Base-by-base conservation (phyloP, 2,329 filamentous ascomycete species). In the Aspergillus pseudoterreus region DNA sequence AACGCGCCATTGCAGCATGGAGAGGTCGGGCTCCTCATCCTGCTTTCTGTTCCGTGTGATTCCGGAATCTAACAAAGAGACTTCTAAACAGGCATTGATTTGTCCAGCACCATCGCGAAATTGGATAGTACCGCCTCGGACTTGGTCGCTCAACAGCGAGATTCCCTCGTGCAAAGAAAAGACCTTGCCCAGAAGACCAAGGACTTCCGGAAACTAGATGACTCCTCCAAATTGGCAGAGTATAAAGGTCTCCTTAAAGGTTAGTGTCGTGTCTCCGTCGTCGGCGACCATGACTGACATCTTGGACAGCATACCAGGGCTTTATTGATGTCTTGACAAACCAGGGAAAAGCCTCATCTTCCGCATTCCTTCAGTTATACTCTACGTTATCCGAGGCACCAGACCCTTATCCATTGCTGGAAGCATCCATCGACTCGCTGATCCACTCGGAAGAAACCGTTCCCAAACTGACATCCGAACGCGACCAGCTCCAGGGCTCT, bases 171-270 rank as follows among this genome's bases (percentile, higher is more conserved):
- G 0, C 92, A 99, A 70, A 83, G 94, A 48, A 99, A 99, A 69
- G 95, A 99, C 55, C 78, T 99, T 17, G 94, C 95, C n/a, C 92
- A 96, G 68, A 97, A 96, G 79, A 99, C 94, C 1, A 99, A 99
- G 66, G 92, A 97, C 64, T 99, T 97, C 63, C 82, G 92, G 55
- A 97, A 96, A 71, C 81, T 95, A 10, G 92, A 97, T 62, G 91
- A 99, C 77, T 77, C 87, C 10, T 83, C 82, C 51, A 99, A 97
- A 71, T 75, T 99, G 49, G 78, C 79, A 4, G 94, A 99, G 71
- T 85, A 95, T 75, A 99, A 97, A 74, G 84, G 84, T 36, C 75
- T 99, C 46, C 75, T 99, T 53, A 96, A 96, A 79, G 86, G 90
- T 91, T 68, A 19, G 57, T 15, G 43, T 45, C 42, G 11, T 21